Conservation (phyloP, 2,329 filamentous ascomycete genomes). For the Trichophaea hybrida region DNA sequence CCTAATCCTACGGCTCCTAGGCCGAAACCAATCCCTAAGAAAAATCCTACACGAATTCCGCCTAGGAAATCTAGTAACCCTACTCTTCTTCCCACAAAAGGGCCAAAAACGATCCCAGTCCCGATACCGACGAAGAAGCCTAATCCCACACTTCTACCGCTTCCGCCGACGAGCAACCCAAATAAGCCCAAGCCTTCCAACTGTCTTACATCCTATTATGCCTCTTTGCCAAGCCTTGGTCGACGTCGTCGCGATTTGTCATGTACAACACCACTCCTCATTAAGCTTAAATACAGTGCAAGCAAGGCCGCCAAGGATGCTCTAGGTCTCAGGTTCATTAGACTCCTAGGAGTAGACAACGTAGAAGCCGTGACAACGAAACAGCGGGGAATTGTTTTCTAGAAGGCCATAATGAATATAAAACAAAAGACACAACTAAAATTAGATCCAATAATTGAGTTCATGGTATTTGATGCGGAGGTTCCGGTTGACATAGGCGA, state of each 20-base stretch:
- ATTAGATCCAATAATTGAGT: background rate
- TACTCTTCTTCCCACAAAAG: no score
- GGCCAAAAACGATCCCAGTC: no score
- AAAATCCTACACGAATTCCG: no score
- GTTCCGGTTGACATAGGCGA: background rate
- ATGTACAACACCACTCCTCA: background rate
- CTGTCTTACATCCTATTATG: background rate
- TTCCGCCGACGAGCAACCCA: background rate
- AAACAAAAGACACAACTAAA: background rate
- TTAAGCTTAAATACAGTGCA: background rate
- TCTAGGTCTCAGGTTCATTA: background rate
- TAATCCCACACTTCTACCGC: background rate
- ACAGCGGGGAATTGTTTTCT: background rate
- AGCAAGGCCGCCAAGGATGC: background rate
- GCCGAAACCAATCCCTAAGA: no score
- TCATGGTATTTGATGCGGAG: background rate
- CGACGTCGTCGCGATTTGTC: background rate
- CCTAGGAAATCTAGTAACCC: no score
- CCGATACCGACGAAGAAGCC: background rate
- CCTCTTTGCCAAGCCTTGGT: background rate
- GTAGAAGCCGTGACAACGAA: background rate
- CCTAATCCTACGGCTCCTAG: no score
- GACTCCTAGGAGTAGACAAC: background rate
- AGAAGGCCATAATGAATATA: background rate
- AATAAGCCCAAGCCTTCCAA: background rate